Base-by-base conservation (phyloP, 371 early-diverging fungal species). In the Rhizopus sp. region DNA sequence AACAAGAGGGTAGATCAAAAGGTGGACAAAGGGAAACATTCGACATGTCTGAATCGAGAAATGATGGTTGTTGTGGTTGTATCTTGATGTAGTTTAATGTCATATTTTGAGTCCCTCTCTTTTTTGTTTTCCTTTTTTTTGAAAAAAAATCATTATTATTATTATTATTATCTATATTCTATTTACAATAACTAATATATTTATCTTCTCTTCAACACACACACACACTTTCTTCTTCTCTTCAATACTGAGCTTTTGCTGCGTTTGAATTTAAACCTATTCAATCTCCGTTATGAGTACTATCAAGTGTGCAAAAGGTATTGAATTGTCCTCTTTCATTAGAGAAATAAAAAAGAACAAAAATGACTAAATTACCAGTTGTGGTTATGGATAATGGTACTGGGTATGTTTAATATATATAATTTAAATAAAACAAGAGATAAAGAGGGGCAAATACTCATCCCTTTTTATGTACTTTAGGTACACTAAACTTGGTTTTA, bases 401-500 rank as follows among this genome's bases (percentile, higher is more conserved):
- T 46, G 95, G 95, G 93, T 93, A 86, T 23, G 23, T 23, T 23
- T 23, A 66, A 86, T 60, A 7, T n/a, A n/a, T 40, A 23, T 33
- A 10, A 30, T 16, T 41, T 29, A 17, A 46, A 37, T 17, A 5
- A 44, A 15, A 56, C 39, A 23, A 12, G n/a, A 47, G 5, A 31
- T 44, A 29, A 54, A 32, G 23, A 31, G 10, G n/a, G n/a, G 17
- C 1, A 41, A 15, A 16, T 12, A 33, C 31, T 29, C 17, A 17
- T 49, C 12, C 37, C 31, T 38, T 37, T 53, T 39, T 37, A 4
- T 6, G 6, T 16, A 13, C 12, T 32, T 7, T 70, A 96, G 96
- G 54, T 97, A 94, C 75, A 95, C 98, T 74, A 98, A 98, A 77
- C 90, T 97, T 87, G 98, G 98, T 48, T 98, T 94, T 75, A 93